Evolutionary conservation across 805 yeast species (phyloP).

Genomic region (Scheffersomyces lignosus): DNA sequence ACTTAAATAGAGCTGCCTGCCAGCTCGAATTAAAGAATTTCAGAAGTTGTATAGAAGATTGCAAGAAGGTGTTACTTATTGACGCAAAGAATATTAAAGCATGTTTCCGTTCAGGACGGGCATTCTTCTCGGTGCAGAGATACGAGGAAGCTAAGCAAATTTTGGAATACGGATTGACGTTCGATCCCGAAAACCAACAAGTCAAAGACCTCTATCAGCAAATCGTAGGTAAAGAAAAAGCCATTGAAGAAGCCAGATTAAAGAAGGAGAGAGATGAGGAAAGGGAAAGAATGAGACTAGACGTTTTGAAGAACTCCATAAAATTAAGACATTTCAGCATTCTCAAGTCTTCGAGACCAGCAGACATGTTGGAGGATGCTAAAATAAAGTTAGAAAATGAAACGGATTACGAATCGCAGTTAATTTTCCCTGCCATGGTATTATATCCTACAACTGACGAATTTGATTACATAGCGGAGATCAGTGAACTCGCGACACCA

Average conservation of each 20-base stretch:
- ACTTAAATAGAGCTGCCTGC: constrained; percentile 86
- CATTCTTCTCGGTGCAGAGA: constrained; percentile 66
- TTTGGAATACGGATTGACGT: constrained; percentile 58
- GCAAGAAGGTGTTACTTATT: constrained; percentile 63
- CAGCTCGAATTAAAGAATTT: constrained; percentile 83
- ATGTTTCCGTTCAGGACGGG: constrained; percentile 78
- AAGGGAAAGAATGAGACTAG: constrained; percentile 40
- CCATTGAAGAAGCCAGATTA: constrained; percentile 26
- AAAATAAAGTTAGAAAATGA: constrained; percentile 61
- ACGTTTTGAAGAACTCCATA: constrained; percentile 58
- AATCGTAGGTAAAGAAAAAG: constrained; percentile 39
- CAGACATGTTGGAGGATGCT: constrained; percentile 54
- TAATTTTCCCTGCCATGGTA: constrained; percentile 78
- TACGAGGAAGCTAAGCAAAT: constrained; percentile 72
- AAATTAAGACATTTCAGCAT: constrained; percentile 55
- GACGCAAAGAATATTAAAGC: constrained; percentile 82
- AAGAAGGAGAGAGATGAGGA: constrained; percentile 39
- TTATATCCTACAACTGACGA: constrained; percentile 83
- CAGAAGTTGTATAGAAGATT: constrained; percentile 83
- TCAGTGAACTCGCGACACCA: constrained; percentile 72
- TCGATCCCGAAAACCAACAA: constrained; percentile 62
- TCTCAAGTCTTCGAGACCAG: constrained; percentile 52
- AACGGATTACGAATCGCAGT: constrained; percentile 69
- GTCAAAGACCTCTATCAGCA: constrained; percentile 47
- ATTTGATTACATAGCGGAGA: constrained; percentile 76